Conservation (phyloP, 371 early-diverging fungal species). For the Mortierella polycephala region DNA sequence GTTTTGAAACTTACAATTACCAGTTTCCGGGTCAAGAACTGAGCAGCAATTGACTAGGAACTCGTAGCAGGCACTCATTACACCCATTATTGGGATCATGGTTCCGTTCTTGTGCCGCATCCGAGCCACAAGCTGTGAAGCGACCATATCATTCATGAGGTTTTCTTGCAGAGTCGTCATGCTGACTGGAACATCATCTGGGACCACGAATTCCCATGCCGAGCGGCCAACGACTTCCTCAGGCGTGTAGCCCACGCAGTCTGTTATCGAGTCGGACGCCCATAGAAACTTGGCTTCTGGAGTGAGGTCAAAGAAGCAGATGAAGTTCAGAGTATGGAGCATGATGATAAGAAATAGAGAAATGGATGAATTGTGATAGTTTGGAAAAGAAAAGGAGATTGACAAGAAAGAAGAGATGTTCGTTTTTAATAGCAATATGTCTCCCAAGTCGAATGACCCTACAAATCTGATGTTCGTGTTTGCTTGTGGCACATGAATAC, state of each 20-base stretch:
- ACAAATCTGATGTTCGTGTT: too few species aligned
- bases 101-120: too few species aligned
- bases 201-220: slow-evolving; percentile 57
- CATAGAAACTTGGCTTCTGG: slow-evolving; percentile 58
- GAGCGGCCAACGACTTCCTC: slow-evolving; percentile 60
- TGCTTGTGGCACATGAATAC: too few species aligned
- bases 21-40: slow-evolving; percentile 11
- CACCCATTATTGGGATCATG: too few species aligned
- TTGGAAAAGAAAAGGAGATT: too few species aligned
- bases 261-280: slow-evolving; percentile 59
- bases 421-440: too few species aligned
- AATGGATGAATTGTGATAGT: too few species aligned
- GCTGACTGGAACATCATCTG: slow-evolving; percentile 51
- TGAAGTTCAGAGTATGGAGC: slow-evolving; percentile 51
- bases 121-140: slow-evolving; percentile 21
- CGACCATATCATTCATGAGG: slow-evolving; percentile 59
- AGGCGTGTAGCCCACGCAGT: slow-evolving; percentile 60
- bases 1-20: slow-evolving; percentile 11
- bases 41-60: slow-evolving; percentile 23
- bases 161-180: slow-evolving; percentile 55
- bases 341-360: not conserved
- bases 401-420: too few species aligned
- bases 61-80: slow-evolving; percentile 28
- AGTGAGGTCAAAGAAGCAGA: slow-evolving; percentile 65
- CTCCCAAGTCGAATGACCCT: too few species aligned